Conservation (phyloP, 2,329 filamentous ascomycete species). For the Aspergillus sp. region DNA sequence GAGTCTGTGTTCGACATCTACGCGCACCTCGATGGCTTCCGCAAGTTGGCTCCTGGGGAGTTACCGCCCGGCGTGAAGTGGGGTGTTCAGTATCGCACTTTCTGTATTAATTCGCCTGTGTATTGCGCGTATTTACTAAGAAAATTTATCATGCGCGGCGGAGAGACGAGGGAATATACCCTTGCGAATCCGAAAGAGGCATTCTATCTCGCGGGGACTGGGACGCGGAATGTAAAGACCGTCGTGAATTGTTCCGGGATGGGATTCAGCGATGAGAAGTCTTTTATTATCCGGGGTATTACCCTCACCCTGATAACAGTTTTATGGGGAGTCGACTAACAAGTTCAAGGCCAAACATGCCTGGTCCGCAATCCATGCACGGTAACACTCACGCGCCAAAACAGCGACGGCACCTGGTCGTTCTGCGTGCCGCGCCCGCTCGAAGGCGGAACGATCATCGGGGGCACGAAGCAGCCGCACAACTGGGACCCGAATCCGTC, state of each 20-base stretch:
- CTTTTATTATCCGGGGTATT: conserved; percentile 45
- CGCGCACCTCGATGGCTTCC: conserved; percentile 36
- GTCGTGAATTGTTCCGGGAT: conserved; percentile 48
- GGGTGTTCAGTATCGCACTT: conserved; percentile 43
- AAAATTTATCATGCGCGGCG: conserved; percentile 41
- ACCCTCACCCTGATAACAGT: neutral
- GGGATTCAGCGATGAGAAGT: conserved; percentile 43
- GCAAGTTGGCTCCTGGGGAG: conserved; percentile 28
- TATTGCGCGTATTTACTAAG: conserved; percentile 45
- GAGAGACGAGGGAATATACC: conserved; percentile 29
- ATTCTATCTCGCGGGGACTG: conserved; percentile 33
- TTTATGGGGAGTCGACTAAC: neutral
- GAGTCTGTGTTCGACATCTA: conserved; percentile 29
- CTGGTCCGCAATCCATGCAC: conserved; percentile 47
- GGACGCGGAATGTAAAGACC: conserved; percentile 27
- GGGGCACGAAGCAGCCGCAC: conserved; percentile 63
- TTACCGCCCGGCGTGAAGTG: conserved; percentile 38
- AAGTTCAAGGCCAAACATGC: conserved; percentile 44
- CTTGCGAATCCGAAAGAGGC: conserved; percentile 34
- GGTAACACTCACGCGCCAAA: conserved; percentile 59
- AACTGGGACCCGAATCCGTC: conserved; percentile 56
- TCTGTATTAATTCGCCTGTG: conserved; percentile 44
- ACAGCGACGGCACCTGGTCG: conserved; percentile 62
- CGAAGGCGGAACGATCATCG: conserved; percentile 64
- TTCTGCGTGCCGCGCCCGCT: conserved; percentile 64